phyloP scores from a whole-genome alignment of 345 rosid species.

The Gossypium sturtianum region DNA sequence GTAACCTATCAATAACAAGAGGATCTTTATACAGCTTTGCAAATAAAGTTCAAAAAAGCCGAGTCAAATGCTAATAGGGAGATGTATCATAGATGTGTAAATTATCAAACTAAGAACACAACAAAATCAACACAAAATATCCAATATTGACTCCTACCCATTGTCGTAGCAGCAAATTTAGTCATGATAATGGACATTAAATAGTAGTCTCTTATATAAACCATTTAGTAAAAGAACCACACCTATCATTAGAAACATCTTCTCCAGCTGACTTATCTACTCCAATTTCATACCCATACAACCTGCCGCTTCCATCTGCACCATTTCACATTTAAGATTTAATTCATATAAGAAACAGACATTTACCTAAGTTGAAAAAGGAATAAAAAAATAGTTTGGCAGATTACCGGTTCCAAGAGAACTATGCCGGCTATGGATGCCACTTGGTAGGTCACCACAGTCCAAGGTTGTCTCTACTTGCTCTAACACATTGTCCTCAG shows the following conservation, averaged over 20 bases:
- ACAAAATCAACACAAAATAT: background rate
- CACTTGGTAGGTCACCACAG: conserved; percentile 24
- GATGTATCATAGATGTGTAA: background rate
- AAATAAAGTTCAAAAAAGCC: background rate
- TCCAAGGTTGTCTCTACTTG: conserved; percentile 31
- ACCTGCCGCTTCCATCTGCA: conserved; percentile 36
- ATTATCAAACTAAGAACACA: background rate
- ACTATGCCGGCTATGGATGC: conserved; percentile 26
- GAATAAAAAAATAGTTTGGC: background rate
- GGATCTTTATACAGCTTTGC: background rate
- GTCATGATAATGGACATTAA: background rate
- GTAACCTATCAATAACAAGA: conserved; percentile 22
- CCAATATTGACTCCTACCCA: background rate
- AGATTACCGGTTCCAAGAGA: conserved; percentile 35
- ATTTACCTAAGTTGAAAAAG: background rate
- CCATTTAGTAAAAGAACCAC: conserved; percentile 6
- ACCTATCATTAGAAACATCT: conserved; percentile 42
- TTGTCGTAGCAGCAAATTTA: background rate
- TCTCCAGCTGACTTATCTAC: conserved; percentile 33
- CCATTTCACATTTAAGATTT: conserved; percentile 14
- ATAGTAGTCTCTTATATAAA: background rate
- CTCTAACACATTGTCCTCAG: conserved; percentile 31
- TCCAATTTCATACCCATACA: conserved; percentile 30
- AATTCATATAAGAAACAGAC: background rate
- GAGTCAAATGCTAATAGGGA: background rate